These are phyloP conservation scores for Mortierella sp. DNA, from an alignment of 371 early-diverging fungal species.

Conservation along the genomic window DNA sequence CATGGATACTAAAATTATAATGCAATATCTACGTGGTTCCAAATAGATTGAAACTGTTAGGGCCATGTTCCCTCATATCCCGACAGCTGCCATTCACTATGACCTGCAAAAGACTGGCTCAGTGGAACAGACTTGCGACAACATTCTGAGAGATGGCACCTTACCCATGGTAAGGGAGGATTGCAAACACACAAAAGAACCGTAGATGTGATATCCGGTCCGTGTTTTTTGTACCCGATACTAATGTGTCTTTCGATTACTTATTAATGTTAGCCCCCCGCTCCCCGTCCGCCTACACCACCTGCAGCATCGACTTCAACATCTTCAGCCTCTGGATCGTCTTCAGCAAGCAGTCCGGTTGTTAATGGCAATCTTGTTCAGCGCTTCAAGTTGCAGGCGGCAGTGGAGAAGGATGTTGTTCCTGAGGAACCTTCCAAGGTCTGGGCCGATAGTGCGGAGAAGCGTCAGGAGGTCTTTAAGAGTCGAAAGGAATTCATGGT, in stretches of 20 bases:
- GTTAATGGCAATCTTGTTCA: conserved; percentile 61
- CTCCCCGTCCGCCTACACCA: conserved; percentile 41
- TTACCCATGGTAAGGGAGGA: conserved; percentile 70
- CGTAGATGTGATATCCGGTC: no score
- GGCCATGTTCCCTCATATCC: conserved; percentile 90
- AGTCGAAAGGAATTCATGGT: conserved; percentile 91
- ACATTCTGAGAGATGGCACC: conserved; percentile 82
- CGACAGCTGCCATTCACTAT: conserved; percentile 82
- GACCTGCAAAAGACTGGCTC: conserved; percentile 90
- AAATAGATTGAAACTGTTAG: conserved; percentile 78
- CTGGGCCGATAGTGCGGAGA: conserved; percentile 83
- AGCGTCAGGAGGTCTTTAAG: conserved; percentile 79
- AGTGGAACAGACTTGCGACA: conserved; percentile 89
- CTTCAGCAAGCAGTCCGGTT: conserved; percentile 52
- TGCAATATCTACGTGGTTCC: no score
- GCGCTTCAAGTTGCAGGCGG: conserved; percentile 64
- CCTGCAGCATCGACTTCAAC: conserved; percentile 38
- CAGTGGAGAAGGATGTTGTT: conserved; percentile 49
- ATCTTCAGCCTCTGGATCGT: conserved; percentile 44
- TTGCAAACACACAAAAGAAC: no score
- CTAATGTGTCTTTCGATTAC: neutral
- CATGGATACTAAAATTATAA: neutral
- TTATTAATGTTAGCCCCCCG: conserved; percentile 30
- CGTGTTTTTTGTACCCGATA: no score
- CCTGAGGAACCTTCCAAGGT: conserved; percentile 74